phyloP scores from a whole-genome alignment of 2,329 filamentous ascomycete genomes.

The Albophoma yamanashiensis region DNA sequence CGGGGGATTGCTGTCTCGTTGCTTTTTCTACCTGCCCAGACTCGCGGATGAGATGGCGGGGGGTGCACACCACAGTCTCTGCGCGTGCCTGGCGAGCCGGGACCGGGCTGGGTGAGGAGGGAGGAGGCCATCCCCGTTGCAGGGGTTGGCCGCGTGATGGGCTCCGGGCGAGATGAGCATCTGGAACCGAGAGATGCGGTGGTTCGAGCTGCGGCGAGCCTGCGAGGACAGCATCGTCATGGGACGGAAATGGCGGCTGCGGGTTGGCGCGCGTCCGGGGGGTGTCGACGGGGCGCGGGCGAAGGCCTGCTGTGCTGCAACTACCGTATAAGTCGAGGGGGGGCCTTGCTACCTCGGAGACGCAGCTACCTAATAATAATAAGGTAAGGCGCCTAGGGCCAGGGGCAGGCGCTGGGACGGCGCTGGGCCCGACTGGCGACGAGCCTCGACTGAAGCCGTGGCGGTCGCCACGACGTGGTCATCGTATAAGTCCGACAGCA shows the following conservation, averaged over 20 bases:
- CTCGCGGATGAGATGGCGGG: background rate
- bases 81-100: background rate
- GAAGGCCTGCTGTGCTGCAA: background rate
- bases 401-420: background rate
- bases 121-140: background rate
- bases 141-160: background rate
- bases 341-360: too few relatives aligned
- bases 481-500: background rate
- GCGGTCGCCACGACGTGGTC: background rate
- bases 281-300: background rate
- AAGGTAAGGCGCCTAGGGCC: too few relatives aligned
- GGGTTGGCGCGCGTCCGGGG: background rate
- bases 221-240: background rate
- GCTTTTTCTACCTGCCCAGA: constrained; percentile 1
- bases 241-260: background rate
- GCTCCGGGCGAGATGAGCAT: background rate
- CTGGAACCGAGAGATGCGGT: background rate
- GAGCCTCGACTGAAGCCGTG: background rate
- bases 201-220: background rate
- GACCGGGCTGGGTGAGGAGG: background rate
- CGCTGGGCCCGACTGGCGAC: background rate
- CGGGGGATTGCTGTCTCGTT: background rate
- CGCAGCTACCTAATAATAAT: too few relatives aligned
- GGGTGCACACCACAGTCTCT: background rate
- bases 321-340: background rate